Evolutionary conservation across 2,329 filamentous ascomycete genomes (phyloP), one percentile per base, ranked within the genome.

Genomic region (Neofusicoccum sp.): DNA sequence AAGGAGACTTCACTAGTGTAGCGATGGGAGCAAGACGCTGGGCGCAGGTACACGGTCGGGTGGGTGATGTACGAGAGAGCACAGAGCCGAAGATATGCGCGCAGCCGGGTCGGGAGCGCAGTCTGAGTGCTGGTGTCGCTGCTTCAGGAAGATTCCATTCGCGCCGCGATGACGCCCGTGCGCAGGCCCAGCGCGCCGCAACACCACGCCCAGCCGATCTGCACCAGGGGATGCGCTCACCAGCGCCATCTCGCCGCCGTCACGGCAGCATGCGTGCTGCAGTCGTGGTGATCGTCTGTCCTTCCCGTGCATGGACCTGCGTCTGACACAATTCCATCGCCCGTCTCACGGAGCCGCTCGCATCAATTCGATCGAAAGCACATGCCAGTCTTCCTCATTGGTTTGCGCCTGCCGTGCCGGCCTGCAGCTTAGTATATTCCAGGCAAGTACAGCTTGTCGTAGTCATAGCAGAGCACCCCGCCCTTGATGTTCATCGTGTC

Each of bases 111-210:
- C 41, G 41, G 43, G 16, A 48, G 56, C 38, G 57, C 45, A 51
- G 57, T n/a, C n/a, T n/a, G n/a, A n/a, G n/a, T n/a, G 51, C 51
- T 56, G 51, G 51, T 31, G 51, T 56, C 51, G 51, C 57, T 41
- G 57, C 57, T 60, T 60, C 57, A 60, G 31, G 57, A 60, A 60
- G 57, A 51, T 60, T 60, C 57, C 57, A 60, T 56, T 44, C 36
- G 36, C 41, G 41, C 41, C 24, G 26, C 57, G 14, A 49, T 41
- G 57, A 48, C 44, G 57, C 26, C 44, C 38, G 36, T 36, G 57
- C 45, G 8, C 44, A 26, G 38, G 57, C 57, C 57, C 38, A 48
- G 6, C 28, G 7, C 33, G 56, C 56, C 43, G 56, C 56, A 58
- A 51, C 44, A 58, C 57, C 45, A 60, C 28, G 6, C 16, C 36